These are phyloP conservation scores for Acanthamoeba healyi DNA, from an alignment of 208 protist genomes.

Conservation along the genomic window DNA sequence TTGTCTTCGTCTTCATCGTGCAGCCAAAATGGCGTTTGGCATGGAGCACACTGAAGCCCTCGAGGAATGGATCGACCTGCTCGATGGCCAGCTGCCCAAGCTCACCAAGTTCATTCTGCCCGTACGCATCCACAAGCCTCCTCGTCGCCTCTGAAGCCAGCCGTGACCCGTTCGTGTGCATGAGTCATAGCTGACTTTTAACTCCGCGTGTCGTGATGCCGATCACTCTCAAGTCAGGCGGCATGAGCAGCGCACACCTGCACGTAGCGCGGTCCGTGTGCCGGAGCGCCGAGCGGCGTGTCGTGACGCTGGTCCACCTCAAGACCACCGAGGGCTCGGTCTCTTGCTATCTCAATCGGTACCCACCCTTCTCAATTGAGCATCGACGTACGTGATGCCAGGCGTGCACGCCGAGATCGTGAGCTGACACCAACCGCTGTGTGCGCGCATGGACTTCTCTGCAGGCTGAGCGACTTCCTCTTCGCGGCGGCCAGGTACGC, in stretches of 20 bases:
- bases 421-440: too few species aligned
- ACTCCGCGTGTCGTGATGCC: neutral
- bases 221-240: neutral
- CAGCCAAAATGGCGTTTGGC: conserved; percentile 32
- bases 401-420: too few species aligned
- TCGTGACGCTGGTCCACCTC: conserved; percentile 34
- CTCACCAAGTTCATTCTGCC: conserved; percentile 70
- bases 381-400: too few species aligned
- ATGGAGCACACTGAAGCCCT: conserved; percentile 21
- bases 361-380: neutral
- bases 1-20: too few species aligned
- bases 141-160: too few species aligned
- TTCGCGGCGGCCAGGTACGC: conserved; percentile 64
- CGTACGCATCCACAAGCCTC: too few species aligned
- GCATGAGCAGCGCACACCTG: conserved; percentile 57
- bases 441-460: neutral
- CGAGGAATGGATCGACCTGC: conserved; percentile 58
- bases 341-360: conserved; percentile 39
- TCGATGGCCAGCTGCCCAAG: conserved; percentile 39
- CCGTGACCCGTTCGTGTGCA: too few species aligned
- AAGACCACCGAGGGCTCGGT: neutral
- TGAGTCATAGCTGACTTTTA: too few species aligned
- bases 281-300: conserved; percentile 15
- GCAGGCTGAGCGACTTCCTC: conserved; percentile 56
- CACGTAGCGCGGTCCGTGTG: conserved; percentile 52